Base-by-base conservation (phyloP, 1,284 basidiomycete species). In the Leccinum angustisporum region DNA sequence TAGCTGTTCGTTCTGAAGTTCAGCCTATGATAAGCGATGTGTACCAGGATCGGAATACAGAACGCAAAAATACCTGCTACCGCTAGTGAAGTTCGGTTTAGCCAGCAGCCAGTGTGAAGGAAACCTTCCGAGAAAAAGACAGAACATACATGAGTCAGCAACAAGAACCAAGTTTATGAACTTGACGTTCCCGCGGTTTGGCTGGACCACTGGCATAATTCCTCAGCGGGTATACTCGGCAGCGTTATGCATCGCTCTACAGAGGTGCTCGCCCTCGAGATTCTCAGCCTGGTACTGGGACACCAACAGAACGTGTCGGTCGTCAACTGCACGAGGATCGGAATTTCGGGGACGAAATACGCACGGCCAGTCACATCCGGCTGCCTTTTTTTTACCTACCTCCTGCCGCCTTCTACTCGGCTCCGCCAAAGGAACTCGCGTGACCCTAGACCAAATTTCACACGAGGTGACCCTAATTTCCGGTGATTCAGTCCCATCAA, bases 101-200 rank as follows among this genome's bases (percentile, higher is more conserved):
- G 52, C 27, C 57, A 16, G 46, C 34, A 31, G 30, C 43, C 8
- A 51, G 25, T 52, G 50, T 52, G 54, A 52, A 48, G 63, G 50
- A n/a, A 56, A 51, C 25, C 9, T 27, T 36, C 46, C 50, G 34
- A 67, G 61, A 62, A 25, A 63, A 67, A 62, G 56, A 25, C 36
- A 54, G 62, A 59, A 46, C 25, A 14, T 55, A 53, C 11, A 31
- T 54, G 54, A 40, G 38, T 27, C 50, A 38, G 58, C 40, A 52
- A 18, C 46, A 25, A 57, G 55, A 57, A 53, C n/a, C 8, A 52
- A 7, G 33, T 30, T 59, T 58, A 63, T 62, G 43, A 66, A 59
- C 57, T 70, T 61, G 61, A 65, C 59, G 59, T 75, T 73, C 61
- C 72, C 70, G 68, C 70, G 70, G 61, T 65, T 57, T 71, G 61